Evolutionary conservation across 441 rosid genomes (phyloP), one percentile per base, ranked within the genome.

Genomic region (Populus tomentosa): DNA sequence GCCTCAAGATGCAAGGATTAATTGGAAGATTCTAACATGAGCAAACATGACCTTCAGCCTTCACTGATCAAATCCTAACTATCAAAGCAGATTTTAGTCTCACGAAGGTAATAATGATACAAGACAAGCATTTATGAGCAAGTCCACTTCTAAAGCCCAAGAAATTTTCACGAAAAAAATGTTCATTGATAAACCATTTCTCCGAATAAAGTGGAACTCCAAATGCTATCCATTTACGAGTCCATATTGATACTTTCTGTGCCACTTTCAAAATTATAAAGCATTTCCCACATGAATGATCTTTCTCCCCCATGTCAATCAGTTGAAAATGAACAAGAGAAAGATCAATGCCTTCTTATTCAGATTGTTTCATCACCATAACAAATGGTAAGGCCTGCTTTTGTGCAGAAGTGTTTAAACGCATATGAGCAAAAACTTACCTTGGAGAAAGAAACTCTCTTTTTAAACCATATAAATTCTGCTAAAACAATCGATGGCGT

Each of bases 401-500:
- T 46, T 46, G 56, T 14, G 6, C 2, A 1, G 56, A 46, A 14
- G 20, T 46, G 56, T 2, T 13, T 3, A 67, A 38, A 5, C 56
- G 20, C 20, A 13, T 21, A 16, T 21, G 69, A 14, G 20, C 53
- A 10, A 74, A 67, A 53, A 81, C 5, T 81, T 84, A 89, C 97
- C 95, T 89, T 92, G 71, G 84, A 63, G 82, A 91, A 86, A 75
- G 94, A 87, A 76, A 92, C 97, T 71, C 83, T 87, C 85, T 90
- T 92, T 72, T 74, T 72, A 42, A 84, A 95, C 87, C 93, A 91
- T 75, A 91, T 78, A 81, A 93, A 95, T 83, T 95, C 97, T 24
- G 90, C 93, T 46, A 95, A 82, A 79, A 95, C 97, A 71, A 94
- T 93, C 7, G 98, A 91, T 5, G 98, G 99, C 0, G 97, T 95